Base-by-base conservation (phyloP, 2,329 filamentous ascomycete species). In the Xylariomycetidae sp. region DNA sequence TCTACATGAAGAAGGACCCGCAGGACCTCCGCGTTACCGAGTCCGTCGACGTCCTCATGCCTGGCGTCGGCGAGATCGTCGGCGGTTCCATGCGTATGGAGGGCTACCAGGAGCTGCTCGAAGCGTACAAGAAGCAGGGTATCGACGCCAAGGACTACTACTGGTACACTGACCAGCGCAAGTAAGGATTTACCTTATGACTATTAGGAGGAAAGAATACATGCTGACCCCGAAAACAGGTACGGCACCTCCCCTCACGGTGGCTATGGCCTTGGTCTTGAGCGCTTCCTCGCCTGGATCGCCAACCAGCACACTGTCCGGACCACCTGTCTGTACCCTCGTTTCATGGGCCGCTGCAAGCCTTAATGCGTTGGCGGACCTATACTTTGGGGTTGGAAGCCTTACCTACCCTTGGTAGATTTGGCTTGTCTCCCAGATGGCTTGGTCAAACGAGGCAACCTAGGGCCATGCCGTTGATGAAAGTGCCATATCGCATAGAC, bases 161-260 rank as follows among this genome's bases (percentile, higher is more conserved):
- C 73, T 98, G 92, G 92, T 98, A 96, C 68, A 93, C 88, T 19
- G 92, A 95, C 65, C 88, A 95, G 75, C 74, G 89, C 58, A 94
- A 92, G 85, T 89, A 65, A 70, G 82, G 78, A 24, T 4, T 32
- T 20, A 17, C 32, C 35, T 19, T 24, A 18, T 14, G 33, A n/a
- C n/a, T n/a, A n/a, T n/a, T n/a, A n/a, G n/a, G n/a, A n/a, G n/a
- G n/a, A n/a, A n/a, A n/a, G n/a, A n/a, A n/a, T n/a, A n/a, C n/a
- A n/a, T n/a, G n/a, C n/a, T n/a, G n/a, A n/a, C n/a, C n/a, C n/a
- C n/a, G n/a, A n/a, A n/a, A n/a, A 25, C 43, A 87, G 83, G 63
- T 95, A 96, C 57, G 92, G 92, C 35, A 88, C 84, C 34, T 88
- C 84, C 27, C 87, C 88, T 18, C 90, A 96, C 63, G 88, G 88